phyloP scores from a whole-genome alignment of 257 asterid genomes.

The Asclepias syriaca region DNA sequence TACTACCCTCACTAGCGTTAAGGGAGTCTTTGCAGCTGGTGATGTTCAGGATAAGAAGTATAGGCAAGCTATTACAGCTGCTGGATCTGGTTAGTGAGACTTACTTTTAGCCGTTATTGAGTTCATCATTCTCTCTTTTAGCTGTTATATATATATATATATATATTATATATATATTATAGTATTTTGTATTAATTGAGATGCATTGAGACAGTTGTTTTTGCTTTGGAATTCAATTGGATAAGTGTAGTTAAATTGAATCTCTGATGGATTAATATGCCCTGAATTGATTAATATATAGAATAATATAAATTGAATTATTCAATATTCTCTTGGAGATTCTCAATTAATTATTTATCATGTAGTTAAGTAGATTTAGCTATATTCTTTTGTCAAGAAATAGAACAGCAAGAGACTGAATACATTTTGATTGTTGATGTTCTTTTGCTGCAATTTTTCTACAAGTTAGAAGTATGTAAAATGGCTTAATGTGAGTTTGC shows the following conservation, averaged over 20 bases:
- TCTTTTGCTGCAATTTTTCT: background rate
- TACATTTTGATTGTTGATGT: background rate
- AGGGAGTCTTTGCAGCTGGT: slow-evolving; percentile 96
- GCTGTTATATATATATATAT: background rate
- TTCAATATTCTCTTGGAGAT: background rate
- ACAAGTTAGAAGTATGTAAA: too few relatives aligned
- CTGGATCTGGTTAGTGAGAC: slow-evolving; percentile 73
- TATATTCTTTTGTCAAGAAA: background rate
- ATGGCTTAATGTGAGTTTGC: too few relatives aligned
- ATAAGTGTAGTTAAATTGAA: background rate
- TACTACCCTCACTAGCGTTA: slow-evolving; percentile 68
- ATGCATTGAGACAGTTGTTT: background rate
- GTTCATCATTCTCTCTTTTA: background rate
- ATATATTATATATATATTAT: too few relatives aligned
- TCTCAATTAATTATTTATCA: background rate
- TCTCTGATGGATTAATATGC: too few relatives aligned
- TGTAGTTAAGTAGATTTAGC: too few relatives aligned
- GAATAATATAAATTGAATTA: background rate
- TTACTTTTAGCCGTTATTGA: background rate
- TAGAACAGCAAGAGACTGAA: background rate
- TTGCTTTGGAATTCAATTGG: background rate
- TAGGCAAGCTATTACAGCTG: slow-evolving; percentile 95
- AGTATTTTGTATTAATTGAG: too few relatives aligned
- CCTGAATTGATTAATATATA: too few relatives aligned
- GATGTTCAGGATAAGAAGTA: slow-evolving; percentile 98